These are phyloP conservation scores for Trypanosoma melophagium DNA, from an alignment of 208 protist genomes.

Conservation along the genomic window DNA sequence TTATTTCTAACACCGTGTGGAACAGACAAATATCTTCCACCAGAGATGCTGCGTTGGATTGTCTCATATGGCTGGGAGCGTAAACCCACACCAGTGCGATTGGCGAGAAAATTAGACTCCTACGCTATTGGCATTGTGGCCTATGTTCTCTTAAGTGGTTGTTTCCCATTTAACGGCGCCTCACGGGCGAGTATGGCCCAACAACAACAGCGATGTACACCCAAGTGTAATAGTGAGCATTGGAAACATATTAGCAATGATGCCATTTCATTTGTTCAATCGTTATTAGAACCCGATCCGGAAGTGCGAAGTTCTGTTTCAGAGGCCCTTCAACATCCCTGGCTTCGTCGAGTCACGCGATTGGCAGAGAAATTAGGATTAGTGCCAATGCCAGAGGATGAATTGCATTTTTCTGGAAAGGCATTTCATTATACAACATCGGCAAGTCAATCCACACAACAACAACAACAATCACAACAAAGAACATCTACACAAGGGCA, in stretches of 20 bases:
- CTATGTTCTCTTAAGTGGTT: conserved; percentile 82
- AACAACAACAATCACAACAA: too few relatives aligned
- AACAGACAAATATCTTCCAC: conserved; percentile 77
- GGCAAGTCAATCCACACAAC: too few relatives aligned
- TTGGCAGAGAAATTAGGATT: conserved; percentile 54
- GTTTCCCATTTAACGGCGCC: conserved; percentile 78
- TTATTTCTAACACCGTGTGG: conserved; percentile 72
- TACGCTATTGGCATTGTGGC: conserved; percentile 77
- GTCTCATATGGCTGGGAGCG: conserved; percentile 45
- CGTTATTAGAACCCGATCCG: conserved; percentile 63
- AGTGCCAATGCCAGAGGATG: conserved; percentile 44
- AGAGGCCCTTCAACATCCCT: conserved; percentile 70
- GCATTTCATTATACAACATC: neutral
- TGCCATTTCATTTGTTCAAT: conserved; percentile 69
- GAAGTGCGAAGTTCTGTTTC: conserved; percentile 41
- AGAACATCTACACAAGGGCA: too few relatives aligned
- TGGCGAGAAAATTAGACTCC: conserved; percentile 66
- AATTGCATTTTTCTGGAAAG: conserved; percentile 8
- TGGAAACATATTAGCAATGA: conserved; percentile 58
- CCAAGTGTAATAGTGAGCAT: conserved; percentile 60
- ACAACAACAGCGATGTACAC: conserved; percentile 64
- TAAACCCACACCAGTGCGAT: conserved; percentile 38
- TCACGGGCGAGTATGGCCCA: conserved; percentile 55
- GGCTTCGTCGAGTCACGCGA: conserved; percentile 42
- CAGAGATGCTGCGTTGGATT: conserved; percentile 76